Conservation (phyloP, 1,139 yeast species). For the Candida sp. region DNA sequence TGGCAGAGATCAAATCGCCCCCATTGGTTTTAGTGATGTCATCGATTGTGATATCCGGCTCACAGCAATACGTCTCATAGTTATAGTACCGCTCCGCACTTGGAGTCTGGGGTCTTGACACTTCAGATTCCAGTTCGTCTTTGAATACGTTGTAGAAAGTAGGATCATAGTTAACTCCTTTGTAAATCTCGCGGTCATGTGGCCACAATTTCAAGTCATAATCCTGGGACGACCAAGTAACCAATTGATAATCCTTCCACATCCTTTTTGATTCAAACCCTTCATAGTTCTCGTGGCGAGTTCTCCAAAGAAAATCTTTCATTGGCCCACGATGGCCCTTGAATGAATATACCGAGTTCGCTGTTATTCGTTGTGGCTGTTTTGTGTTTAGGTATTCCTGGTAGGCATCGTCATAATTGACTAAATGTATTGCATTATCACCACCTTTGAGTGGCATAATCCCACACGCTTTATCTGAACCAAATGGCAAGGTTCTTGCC, state of each 20-base stretch:
- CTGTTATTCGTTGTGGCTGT: conserved; percentile 29
- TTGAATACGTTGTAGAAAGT: conserved; percentile 33
- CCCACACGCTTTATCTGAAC: conserved; percentile 75
- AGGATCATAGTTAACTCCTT: conserved; percentile 59
- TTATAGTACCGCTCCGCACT: conserved; percentile 16
- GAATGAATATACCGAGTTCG: conserved; percentile 60
- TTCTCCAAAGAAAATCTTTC: conserved; percentile 88
- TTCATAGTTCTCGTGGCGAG: conserved; percentile 46
- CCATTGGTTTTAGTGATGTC: conserved; percentile 34
- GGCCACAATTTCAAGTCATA: conserved; percentile 88
- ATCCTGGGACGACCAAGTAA: conserved; percentile 90
- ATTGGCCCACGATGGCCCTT: conserved; percentile 87
- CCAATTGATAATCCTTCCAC: conserved; percentile 85
- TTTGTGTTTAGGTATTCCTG: conserved; percentile 32
- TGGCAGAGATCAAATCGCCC: conserved; percentile 42
- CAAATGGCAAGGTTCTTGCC: conserved; percentile 90
- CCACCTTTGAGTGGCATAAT: conserved; percentile 95
- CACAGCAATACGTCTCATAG: conserved; percentile 41
- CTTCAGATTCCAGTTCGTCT: conserved; percentile 23
- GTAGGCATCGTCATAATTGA: conserved; percentile 57
- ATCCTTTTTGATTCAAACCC: conserved; percentile 48
- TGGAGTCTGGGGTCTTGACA: conserved; percentile 11
- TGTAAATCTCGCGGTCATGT: conserved; percentile 60
- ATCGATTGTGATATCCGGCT: conserved; percentile 42
- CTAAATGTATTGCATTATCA: conserved; percentile 69